Conservation (phyloP, 805 yeast genomes). For the Candida mattraensis region DNA sequence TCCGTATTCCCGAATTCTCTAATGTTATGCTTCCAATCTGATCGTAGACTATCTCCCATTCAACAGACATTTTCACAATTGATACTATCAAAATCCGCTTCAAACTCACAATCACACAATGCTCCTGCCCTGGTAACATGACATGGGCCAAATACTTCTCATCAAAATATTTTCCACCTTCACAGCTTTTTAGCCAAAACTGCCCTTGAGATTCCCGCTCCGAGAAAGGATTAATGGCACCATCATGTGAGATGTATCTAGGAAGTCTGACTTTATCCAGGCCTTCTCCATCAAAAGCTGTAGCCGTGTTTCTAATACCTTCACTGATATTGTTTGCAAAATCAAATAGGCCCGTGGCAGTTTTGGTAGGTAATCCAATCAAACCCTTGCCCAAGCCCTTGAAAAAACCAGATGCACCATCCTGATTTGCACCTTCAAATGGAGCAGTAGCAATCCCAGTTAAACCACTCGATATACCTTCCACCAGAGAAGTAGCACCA, state of each 20-base stretch:
- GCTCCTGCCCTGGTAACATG: slow-evolving; percentile 76
- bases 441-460: slow-evolving; percentile 92
- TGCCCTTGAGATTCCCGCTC: slow-evolving; percentile 92
- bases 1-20: slow-evolving; percentile 76
- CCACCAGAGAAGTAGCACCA: slow-evolving; percentile 88
- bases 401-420: slow-evolving; percentile 89
- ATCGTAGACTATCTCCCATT: slow-evolving; percentile 72
- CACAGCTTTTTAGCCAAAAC: slow-evolving; percentile 79
- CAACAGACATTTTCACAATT: slow-evolving; percentile 55
- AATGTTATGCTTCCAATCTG: slow-evolving; percentile 68
- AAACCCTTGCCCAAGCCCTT: slow-evolving; percentile 93
- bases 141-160: slow-evolving; percentile 87
- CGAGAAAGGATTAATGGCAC: slow-evolving; percentile 71
- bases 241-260: slow-evolving; percentile 67
- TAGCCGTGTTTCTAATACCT: slow-evolving; percentile 90
- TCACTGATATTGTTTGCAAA: slow-evolving; percentile 90
- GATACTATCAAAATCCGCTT: slow-evolving; percentile 66
- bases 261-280: slow-evolving; percentile 82
- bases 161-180: slow-evolving; percentile 71
- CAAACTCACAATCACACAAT: slow-evolving; percentile 74
- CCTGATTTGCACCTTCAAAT: slow-evolving; percentile 80
- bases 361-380: slow-evolving; percentile 94
- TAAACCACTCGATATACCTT: slow-evolving; percentile 83
- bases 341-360: slow-evolving; percentile 93
- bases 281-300: slow-evolving; percentile 78